These are phyloP conservation scores for Mucor ambiguus DNA, from an alignment of 371 early-diverging fungal species.

Conservation along the genomic window DNA sequence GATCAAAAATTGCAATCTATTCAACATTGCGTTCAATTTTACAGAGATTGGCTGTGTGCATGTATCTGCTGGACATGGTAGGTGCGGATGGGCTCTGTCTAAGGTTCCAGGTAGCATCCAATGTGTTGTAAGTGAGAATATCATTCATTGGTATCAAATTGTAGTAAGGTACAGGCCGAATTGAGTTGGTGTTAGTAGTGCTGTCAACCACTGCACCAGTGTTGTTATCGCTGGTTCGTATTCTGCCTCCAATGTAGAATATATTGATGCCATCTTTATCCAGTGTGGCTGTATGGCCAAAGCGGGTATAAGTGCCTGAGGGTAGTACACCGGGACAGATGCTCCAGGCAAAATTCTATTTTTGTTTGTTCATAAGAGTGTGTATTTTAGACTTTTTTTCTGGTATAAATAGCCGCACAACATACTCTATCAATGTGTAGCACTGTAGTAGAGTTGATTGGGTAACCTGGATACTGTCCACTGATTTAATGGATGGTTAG, in stretches of 20 bases:
- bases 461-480: slow-evolving; percentile 15
- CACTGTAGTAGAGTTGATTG: slow-evolving; percentile 12
- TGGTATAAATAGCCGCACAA: not conserved
- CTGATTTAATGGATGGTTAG: not conserved
- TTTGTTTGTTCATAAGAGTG: not conserved
- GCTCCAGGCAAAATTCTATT: slow-evolving; percentile 13
- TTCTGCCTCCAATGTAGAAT: slow-evolving; percentile 22
- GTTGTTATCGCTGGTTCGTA: not conserved
- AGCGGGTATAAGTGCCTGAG: slow-evolving; percentile 1
- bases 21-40: not conserved
- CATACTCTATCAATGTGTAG: slow-evolving; percentile 3
- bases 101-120: slow-evolving; percentile 9
- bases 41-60: slow-evolving; percentile 23
- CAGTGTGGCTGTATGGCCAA: slow-evolving; percentile 23
- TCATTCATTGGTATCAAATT: slow-evolving; percentile 11
- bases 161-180: not conserved
- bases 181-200: not conserved
- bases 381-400: not conserved
- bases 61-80: slow-evolving; percentile 11
- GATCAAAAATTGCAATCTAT: not conserved
- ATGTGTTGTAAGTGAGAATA: slow-evolving; percentile 17
- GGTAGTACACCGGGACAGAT: slow-evolving; percentile 14
- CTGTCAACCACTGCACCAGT: not conserved
- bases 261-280: slow-evolving; percentile 12
- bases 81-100: slow-evolving; percentile 6